Percentiles rank a stretch among this genome's conserved stretches.
Conservation (phyloP, 2,329 filamentous ascomycete genomes). For the Achaetomium macrosporum region DNA sequence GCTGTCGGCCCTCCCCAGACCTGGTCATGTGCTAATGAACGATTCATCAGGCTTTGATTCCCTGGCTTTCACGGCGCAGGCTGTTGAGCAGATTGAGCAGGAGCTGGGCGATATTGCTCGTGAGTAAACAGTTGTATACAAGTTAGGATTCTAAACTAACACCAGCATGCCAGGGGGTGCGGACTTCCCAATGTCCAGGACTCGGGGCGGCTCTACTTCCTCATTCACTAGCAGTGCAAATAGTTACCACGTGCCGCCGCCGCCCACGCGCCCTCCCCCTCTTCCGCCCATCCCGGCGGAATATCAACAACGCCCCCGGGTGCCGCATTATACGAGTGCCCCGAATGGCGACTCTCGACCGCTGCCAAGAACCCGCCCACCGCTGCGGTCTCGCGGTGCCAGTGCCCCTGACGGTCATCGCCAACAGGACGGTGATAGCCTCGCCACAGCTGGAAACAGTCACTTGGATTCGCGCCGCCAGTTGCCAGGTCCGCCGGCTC, state of each 20-base stretch:
- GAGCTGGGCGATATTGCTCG: constrained; percentile 15
- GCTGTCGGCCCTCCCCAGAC: too few species aligned
- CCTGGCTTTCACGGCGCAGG: neutral
- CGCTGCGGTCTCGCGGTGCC: neutral
- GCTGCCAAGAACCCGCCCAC: neutral
- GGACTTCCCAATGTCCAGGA: constrained; percentile 13
- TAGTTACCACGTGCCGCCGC: neutral
- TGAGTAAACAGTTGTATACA: constrained; percentile 1
- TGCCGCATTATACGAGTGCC: neutral
- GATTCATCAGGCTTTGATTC: neutral
- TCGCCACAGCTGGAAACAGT: too few species aligned
- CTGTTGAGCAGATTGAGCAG: constrained; percentile 15
- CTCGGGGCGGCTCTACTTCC: neutral
- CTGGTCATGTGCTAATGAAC: neutral
- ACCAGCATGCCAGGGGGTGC: constrained; percentile 1
- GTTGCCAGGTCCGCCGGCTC: too few species aligned
- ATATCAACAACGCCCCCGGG: neutral
- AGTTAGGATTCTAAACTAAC: neutral
- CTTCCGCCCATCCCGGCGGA: neutral
- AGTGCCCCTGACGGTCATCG: neutral
- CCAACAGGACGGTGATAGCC: neutral
- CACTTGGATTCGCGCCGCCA: too few species aligned
- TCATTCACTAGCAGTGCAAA: neutral
- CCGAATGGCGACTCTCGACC: neutral
- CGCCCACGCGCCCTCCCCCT: neutral